Percentiles rank a stretch among this genome's conserved stretches.
phyloP scores from a whole-genome alignment of 768 basidiomycete species.

The Phaeolepiota aurea region DNA sequence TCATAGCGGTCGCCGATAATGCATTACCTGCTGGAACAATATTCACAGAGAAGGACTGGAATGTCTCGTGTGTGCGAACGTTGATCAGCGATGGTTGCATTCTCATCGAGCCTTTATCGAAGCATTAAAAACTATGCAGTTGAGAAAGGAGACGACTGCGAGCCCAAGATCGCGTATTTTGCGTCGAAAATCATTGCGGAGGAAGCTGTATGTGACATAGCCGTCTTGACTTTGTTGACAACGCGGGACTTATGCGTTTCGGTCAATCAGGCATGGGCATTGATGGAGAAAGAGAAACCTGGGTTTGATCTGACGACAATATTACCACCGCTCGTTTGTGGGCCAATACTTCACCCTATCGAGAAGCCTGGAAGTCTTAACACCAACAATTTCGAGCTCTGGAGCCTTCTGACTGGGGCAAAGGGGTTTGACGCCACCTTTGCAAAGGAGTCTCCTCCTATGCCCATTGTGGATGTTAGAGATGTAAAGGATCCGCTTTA shows the following conservation, averaged over 20 bases:
- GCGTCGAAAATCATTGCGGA: not conserved
- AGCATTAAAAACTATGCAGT: not conserved
- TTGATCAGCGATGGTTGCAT: too few species aligned
- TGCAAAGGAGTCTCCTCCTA: not conserved
- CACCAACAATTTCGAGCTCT: not conserved
- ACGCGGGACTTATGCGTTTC: not conserved
- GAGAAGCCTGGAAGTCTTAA: not conserved
- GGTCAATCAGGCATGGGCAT: not conserved
- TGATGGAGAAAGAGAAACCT: not conserved
- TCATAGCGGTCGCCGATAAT: not conserved
- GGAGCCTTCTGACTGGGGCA: not conserved
- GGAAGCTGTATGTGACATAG: not conserved
- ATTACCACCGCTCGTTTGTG: not conserved
- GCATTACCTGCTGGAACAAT: not conserved
- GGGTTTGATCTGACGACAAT: not conserved
- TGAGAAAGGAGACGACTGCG: not conserved
- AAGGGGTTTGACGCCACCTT: not conserved
- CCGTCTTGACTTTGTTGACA: not conserved
- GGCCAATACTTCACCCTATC: not conserved
- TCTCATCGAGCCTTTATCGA: too few species aligned
- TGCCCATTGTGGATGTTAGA: not conserved
- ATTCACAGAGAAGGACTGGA: slow-evolving; percentile 5
- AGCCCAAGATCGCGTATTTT: not conserved
- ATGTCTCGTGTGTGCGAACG: slow-evolving; percentile 1
- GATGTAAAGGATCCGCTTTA: not conserved